These are phyloP conservation scores for Leptographium galeiforme DNA, from an alignment of 2,329 filamentous ascomycete genomes.

Conservation along the genomic window DNA sequence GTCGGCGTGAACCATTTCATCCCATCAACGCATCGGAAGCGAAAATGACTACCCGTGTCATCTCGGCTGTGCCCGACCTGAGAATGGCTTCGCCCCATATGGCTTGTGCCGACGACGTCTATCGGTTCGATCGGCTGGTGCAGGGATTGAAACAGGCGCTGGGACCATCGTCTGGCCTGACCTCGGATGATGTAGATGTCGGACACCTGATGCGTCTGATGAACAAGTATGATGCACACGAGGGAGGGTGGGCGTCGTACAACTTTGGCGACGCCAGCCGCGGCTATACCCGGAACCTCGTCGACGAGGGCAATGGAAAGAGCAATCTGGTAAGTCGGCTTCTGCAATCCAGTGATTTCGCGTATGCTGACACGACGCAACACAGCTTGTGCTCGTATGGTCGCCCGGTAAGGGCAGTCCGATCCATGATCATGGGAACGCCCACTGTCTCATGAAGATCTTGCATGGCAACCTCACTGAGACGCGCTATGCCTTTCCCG, in stretches of 20 bases:
- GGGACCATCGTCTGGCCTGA: conserved; percentile 68
- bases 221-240: conserved; percentile 56
- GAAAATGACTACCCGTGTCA: background rate
- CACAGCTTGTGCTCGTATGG: conserved; percentile 77
- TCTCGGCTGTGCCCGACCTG: background rate
- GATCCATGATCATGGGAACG: conserved; percentile 80
- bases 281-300: conserved; percentile 75
- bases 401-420: conserved; percentile 69
- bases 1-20: too few species aligned
- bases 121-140: conserved; percentile 56
- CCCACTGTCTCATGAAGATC: conserved; percentile 88
- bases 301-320: conserved; percentile 71
- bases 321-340: conserved; percentile 31
- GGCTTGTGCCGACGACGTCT: conserved; percentile 12
- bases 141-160: conserved; percentile 59
- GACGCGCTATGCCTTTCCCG: conserved; percentile 66
- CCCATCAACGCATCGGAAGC: too few species aligned
- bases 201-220: conserved; percentile 58
- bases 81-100: background rate
- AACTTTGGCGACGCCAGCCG: conserved; percentile 57
- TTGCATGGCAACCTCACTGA: conserved; percentile 68
- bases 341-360: background rate
- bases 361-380: background rate
- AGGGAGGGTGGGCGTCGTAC: conserved; percentile 61
- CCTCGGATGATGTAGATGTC: conserved; percentile 70